These are phyloP conservation scores for Saccharomyces hybrid DNA, from an alignment of 1,139 yeast species.

Conservation along the genomic window DNA sequence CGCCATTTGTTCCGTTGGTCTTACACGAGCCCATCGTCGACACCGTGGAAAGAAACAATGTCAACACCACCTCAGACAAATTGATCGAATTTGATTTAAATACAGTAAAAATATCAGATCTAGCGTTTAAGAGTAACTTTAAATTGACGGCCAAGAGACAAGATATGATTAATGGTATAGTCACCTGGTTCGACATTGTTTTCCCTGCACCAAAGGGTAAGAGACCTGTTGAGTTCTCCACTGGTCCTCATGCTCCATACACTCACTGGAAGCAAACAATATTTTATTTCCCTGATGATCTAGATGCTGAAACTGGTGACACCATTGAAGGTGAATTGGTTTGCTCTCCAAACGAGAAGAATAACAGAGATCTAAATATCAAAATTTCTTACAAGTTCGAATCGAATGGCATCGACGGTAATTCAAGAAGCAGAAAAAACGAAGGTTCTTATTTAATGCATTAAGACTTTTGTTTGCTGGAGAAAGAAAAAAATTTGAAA, in stretches of 20 bases:
- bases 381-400: constrained; percentile 48
- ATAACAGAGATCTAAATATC: constrained; percentile 82
- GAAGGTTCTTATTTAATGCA: constrained; percentile 30
- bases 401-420: constrained; percentile 45
- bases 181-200: constrained; percentile 92
- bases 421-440: constrained; percentile 42
- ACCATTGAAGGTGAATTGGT: constrained; percentile 60
- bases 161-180: constrained; percentile 80
- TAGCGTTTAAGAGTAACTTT: constrained; percentile 66
- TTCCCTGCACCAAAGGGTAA: constrained; percentile 54
- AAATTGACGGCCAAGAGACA: constrained; percentile 64
- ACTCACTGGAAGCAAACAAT: constrained; percentile 98
- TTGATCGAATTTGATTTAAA: constrained; percentile 82
- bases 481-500: not conserved
- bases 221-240: constrained; percentile 57
- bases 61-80: constrained; percentile 61
- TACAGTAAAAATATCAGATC: constrained; percentile 76
- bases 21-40: constrained; percentile 94
- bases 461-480: constrained; percentile 9
- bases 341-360: constrained; percentile 65
- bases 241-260: constrained; percentile 76
- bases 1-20: constrained; percentile 63
- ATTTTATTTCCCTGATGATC: constrained; percentile 77
- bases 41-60: constrained; percentile 74
- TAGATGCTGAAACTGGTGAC: constrained; percentile 75